Conservation (phyloP, 148 eudicot genomes). For the Linanthus parryae region DNA sequence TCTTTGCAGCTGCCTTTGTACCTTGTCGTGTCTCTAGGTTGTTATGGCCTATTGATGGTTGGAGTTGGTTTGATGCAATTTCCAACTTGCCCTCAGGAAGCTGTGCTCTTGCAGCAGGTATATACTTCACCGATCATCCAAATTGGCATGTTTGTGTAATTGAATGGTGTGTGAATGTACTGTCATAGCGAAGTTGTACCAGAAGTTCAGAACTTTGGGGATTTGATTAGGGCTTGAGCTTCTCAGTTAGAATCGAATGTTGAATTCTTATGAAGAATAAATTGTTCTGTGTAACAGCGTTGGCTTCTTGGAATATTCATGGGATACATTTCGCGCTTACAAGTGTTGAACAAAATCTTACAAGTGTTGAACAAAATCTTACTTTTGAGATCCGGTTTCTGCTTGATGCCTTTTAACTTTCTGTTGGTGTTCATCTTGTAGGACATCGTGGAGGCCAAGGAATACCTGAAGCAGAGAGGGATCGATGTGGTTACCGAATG, state of each 20-base stretch:
- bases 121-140: no score
- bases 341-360: background rate
- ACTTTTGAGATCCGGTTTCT: background rate
- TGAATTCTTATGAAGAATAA: background rate
- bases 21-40: slow-evolving; percentile 67
- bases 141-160: no score
- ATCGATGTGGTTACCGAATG: slow-evolving; percentile 62
- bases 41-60: slow-evolving; percentile 83
- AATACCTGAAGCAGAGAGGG: slow-evolving; percentile 50
- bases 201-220: no score
- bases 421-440: slow-evolving; percentile 18
- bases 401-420: background rate
- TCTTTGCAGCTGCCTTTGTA: slow-evolving; percentile 68
- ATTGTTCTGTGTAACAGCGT: background rate
- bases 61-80: slow-evolving; percentile 81
- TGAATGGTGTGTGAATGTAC: no score
- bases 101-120: slow-evolving; percentile 78
- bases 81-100: slow-evolving; percentile 88
- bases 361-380: background rate
- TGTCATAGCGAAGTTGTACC: no score
- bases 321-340: background rate
- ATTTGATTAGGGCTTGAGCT: background rate
- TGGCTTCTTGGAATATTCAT: background rate
- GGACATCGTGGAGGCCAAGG: slow-evolving; percentile 78
- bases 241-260: background rate